Evolutionary conservation across 2,329 filamentous ascomycete genomes (phyloP), one percentile per base, ranked within the genome.

Genomic region (Pseudopithomyces maydicus): DNA sequence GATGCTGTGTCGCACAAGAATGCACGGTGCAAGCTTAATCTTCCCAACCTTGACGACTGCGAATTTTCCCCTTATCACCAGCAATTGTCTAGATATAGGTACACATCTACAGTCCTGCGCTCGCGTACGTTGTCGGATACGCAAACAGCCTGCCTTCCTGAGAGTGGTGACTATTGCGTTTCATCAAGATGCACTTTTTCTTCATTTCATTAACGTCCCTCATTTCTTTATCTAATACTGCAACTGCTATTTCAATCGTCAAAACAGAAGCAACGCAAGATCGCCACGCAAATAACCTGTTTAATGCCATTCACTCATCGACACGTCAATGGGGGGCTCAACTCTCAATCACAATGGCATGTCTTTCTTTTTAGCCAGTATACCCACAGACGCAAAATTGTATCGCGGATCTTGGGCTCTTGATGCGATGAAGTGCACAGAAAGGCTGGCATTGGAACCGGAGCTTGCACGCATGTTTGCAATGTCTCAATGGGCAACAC

Each of bases 391-490:
- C 2, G 88, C 86, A 0, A 76, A 87, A 35, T 73, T 92, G 10
- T 90, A 91, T 65, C 90, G 92, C 68, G 90, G 90, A 12, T 82
- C 81, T 0, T 63, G 62, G 8, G 71, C 67, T 0, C 63, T 77
- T 0, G 72, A 81, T 1, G 77, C 80, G 0, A 81, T 90, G 0
- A 72, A 74, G 2, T 82, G 80, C 0, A 82, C 81, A 2, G 87
- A 92, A 65, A 92, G 90, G 89, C 78, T 92, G 1, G 90, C 90
- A 0, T 92, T 92, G 67, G 90, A 92, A 70, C 82, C 88, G 3
- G 89, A 92, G 65, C 90, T 92, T 73, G 87, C 89, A 0, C 79
- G 89, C 62, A 69, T 79, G 2, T 92, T 92, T 74, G 86, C 88
- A 1, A 71, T 72, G 17, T 62, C 65, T 8, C 57, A 51, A 29